These are phyloP conservation scores for Citrus mangshanensis DNA, from an alignment of 345 rosid genomes.

Conservation along the genomic window DNA sequence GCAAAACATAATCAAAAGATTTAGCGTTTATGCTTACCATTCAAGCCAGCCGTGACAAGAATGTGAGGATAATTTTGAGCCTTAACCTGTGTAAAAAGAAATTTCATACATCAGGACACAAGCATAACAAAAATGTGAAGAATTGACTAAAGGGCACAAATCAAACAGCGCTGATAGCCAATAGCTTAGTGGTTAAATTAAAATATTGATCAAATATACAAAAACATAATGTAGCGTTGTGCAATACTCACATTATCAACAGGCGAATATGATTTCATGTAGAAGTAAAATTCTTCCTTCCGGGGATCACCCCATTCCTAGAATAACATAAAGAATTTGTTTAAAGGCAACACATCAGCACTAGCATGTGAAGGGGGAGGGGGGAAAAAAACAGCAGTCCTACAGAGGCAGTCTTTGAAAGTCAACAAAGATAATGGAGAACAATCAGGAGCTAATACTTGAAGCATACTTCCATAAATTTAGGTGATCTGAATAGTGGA, in stretches of 20 bases:
- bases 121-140: background rate
- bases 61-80: slow-evolving; percentile 76
- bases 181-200: background rate
- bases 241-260: slow-evolving; percentile 67
- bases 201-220: background rate
- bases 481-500: background rate
- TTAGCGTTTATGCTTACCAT: slow-evolving; percentile 48
- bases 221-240: background rate
- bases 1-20: background rate
- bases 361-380: background rate
- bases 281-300: slow-evolving; percentile 74
- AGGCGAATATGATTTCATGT: slow-evolving; percentile 95
- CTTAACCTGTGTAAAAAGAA: slow-evolving; percentile 48
- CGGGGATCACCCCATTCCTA: slow-evolving; percentile 99
- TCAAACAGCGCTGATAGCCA: background rate
- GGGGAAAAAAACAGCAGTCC: background rate
- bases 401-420: background rate
- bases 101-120: background rate
- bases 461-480: background rate
- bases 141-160: background rate
- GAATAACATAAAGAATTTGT: slow-evolving; percentile 18
- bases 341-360: background rate
- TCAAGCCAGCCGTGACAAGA: slow-evolving; percentile 82
- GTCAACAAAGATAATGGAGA: background rate
- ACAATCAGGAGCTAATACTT: background rate